Evolutionary conservation across 306 rosid species (phyloP), one percentile per base, ranked within the genome.

Genomic region (Cucurbita pepo): DNA sequence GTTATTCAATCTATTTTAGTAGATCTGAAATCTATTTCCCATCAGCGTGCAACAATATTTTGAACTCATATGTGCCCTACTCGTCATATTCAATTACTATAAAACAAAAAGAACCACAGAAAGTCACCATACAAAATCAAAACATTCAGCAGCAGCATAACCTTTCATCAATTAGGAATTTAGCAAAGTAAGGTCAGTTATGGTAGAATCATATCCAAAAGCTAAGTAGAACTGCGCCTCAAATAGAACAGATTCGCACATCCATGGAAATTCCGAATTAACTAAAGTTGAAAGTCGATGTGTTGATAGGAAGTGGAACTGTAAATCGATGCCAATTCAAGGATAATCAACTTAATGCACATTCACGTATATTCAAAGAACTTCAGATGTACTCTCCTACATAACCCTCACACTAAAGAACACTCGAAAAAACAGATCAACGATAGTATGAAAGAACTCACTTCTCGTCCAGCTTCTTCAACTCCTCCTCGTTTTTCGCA

Each of bases 391-490:
- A 6, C 7, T 47, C 18, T 34, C 48, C 74, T 9, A 9, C 34
- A 10, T 54, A n/a, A 51, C 37, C 61, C 18, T 34, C 34, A n/a
- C 10, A 45, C 75, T 52, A 51, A 1, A 1, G 52, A 40, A 54
- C 47, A 9, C 38, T 41, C 7, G 3, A 16, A 34, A 52, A 56
- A 56, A 44, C 43, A 50, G 44, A 73, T 15, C 41, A 65, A 37
- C 1, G 2, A 34, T 18, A 40, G 53, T 40, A 22, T 15, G 8
- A 56, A 54, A 40, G 45, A 62, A 70, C 99, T 86, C 44, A 95
- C 97, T 95, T 95, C 82, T 95, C 97, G 14, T 95, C 96, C 18
- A 89, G 82, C 84, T 89, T 95, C 79, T 79, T 89, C 16, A 86
- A 82, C 82, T 89, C 96, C 9, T 86, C 93, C 14, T 84, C 91